Evolutionary conservation across 306 rosid genomes (phyloP).

Genomic region (Ormosia emarginata): DNA sequence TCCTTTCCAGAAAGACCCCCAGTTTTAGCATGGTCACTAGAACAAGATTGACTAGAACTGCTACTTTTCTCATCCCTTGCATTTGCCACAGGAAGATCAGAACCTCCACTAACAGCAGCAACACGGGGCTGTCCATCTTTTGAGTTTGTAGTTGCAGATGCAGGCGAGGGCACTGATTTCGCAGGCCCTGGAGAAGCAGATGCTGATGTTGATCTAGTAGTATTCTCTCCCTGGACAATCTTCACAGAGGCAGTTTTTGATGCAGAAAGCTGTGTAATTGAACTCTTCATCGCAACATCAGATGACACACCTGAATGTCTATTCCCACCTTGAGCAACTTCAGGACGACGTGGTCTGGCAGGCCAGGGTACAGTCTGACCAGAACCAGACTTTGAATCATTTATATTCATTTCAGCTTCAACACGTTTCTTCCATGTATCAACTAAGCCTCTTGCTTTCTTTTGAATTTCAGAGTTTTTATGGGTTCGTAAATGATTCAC

Average conservation of each 20-base stretch:
- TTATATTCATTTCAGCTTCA: conserved; percentile 78
- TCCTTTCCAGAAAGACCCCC: conserved; percentile 57
- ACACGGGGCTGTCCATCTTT: conserved; percentile 45
- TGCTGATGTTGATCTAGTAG: conserved; percentile 46
- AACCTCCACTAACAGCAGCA: conserved; percentile 38
- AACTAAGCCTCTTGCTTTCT: conserved; percentile 77
- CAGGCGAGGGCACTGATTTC: conserved; percentile 35
- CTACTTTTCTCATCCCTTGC: conserved; percentile 85
- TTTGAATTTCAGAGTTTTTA: conserved; percentile 73
- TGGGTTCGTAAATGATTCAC: conserved; percentile 78
- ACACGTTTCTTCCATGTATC: conserved; percentile 94
- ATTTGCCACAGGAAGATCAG: conserved; percentile 57
- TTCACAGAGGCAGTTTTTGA: conserved; percentile 56
- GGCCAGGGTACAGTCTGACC: conserved; percentile 60
- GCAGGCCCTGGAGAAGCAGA: conserved; percentile 44
- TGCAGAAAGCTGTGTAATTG: conserved; percentile 45
- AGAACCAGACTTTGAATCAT: conserved; percentile 67
- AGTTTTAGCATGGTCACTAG: conserved; percentile 70
- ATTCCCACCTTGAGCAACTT: conserved; percentile 60
- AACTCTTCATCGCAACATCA: conserved; percentile 66
- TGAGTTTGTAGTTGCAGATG: conserved; percentile 30
- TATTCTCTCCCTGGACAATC: conserved; percentile 50
- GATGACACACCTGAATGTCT: conserved; percentile 49
- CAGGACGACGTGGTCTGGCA: conserved; percentile 47
- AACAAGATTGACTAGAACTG: conserved; percentile 78